These are phyloP conservation scores for Prunus persica DNA, from an alignment of 306 rosid species.

Conservation along the genomic window Prunus_persica_NCBIv2 NC_034014.1:1241501-1242000, in stretches of 20 bases:
- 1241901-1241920: slow-evolving; percentile 21
- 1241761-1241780: slow-evolving; percentile 33
- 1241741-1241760: slow-evolving; percentile 38
- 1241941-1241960: background rate
- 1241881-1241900: background rate
- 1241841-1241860: slow-evolving; percentile 12
- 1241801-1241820: slow-evolving; percentile 41
- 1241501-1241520: too few relatives aligned
- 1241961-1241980: slow-evolving; percentile 21
- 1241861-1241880: slow-evolving; percentile 12
- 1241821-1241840: slow-evolving; percentile 10
- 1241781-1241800: slow-evolving; percentile 28
- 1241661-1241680: background rate
- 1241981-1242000: slow-evolving; percentile 39
- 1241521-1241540: too few relatives aligned
- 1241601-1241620: too few relatives aligned
- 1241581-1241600: too few relatives aligned
- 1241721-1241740: slow-evolving; percentile 32
- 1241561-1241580: too few relatives aligned
- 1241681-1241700: background rate
- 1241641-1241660: too few relatives aligned
- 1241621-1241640: too few relatives aligned
- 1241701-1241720: background rate
- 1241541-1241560: too few relatives aligned
- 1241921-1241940: slow-evolving; percentile 18